Conservation (phyloP, 495 filamentous ascomycete species). For the Aspergillus ostianus region DNA sequence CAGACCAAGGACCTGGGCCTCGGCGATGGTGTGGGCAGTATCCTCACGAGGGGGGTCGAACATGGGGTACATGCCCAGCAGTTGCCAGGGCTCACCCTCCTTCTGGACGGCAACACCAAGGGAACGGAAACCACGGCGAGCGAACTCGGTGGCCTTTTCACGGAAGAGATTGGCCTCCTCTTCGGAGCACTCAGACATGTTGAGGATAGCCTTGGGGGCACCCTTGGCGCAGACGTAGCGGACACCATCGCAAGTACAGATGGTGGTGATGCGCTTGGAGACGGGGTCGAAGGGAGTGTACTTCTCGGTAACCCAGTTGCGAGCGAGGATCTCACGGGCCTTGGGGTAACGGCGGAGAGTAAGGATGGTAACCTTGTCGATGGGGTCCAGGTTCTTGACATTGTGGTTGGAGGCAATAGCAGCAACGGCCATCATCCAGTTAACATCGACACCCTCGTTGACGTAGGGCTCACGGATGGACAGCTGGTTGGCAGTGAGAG, state of each 20-base stretch:
- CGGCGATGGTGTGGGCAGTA: constrained; percentile 73
- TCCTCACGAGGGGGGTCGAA: constrained; percentile 77
- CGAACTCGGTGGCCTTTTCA: constrained; percentile 70
- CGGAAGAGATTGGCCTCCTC: constrained; percentile 64
- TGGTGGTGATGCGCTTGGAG: constrained; percentile 72
- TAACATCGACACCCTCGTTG: constrained; percentile 70
- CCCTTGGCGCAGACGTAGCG: constrained; percentile 69
- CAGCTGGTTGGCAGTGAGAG: constrained; percentile 71
- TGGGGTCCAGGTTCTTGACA: constrained; percentile 73
- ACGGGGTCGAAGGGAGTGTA: constrained; percentile 78
- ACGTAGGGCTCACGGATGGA: constrained; percentile 74
- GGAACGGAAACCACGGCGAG: constrained; percentile 78
- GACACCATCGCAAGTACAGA: constrained; percentile 65
- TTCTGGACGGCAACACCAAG: constrained; percentile 72
- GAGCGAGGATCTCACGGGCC: constrained; percentile 64
- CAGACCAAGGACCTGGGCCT: constrained; percentile 73
- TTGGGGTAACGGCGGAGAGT: constrained; percentile 73
- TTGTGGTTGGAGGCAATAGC: constrained; percentile 75
- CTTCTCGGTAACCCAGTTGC: constrained; percentile 72
- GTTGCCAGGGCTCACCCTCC: constrained; percentile 64
- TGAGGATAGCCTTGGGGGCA: constrained; percentile 71
- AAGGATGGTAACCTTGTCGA: constrained; percentile 74
- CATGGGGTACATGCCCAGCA: constrained; percentile 75
- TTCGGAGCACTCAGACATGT: constrained; percentile 61
- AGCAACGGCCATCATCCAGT: constrained; percentile 79